Evolutionary conservation across 164 flowering plant species (phyloP).

Genomic region (Macadamia integrifolia): DNA sequence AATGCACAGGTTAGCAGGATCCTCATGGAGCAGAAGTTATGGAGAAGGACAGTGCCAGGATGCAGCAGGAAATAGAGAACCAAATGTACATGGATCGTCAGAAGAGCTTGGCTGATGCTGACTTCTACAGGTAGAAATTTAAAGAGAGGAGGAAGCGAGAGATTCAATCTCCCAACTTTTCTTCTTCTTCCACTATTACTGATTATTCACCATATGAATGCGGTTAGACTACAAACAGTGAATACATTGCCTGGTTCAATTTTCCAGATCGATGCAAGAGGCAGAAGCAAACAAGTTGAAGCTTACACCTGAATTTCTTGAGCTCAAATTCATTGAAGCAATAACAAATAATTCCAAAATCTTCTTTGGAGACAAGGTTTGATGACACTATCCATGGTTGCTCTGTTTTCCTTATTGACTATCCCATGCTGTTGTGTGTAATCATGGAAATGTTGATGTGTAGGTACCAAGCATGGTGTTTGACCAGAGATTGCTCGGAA

Average conservation of each 20-base stretch:
- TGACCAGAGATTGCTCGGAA: slow-evolving; percentile 82
- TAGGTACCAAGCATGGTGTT: slow-evolving; percentile 84
- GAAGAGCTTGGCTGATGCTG: slow-evolving; percentile 86
- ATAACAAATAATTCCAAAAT: slow-evolving; percentile 83
- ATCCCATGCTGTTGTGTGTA: neutral
- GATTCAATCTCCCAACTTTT: too few species aligned
- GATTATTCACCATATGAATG: neutral
- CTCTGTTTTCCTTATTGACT: neutral
- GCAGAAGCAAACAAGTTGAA: slow-evolving; percentile 90
- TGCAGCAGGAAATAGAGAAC: slow-evolving; percentile 75
- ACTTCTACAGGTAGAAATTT: slow-evolving; percentile 50
- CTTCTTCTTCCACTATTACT: neutral
- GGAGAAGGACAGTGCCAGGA: slow-evolving; percentile 78
- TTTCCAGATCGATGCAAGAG: slow-evolving; percentile 59
- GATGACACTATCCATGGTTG: neutral
- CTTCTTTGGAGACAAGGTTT: slow-evolving; percentile 87
- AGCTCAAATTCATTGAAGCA: slow-evolving; percentile 82
- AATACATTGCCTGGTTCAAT: neutral
- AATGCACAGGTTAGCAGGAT: slow-evolving; percentile 83
- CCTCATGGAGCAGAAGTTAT: slow-evolving; percentile 82
- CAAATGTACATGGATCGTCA: slow-evolving; percentile 77
- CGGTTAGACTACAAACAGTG: neutral
- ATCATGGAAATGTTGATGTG: slow-evolving; percentile 3
- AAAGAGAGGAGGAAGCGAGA: too few species aligned
- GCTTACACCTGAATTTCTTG: slow-evolving; percentile 79